A percentile compares a stretch with the other conserved stretches of the same genome.
phyloP scores from a whole-genome alignment of 441 rosid species.

The Brassica balearica region DNA sequence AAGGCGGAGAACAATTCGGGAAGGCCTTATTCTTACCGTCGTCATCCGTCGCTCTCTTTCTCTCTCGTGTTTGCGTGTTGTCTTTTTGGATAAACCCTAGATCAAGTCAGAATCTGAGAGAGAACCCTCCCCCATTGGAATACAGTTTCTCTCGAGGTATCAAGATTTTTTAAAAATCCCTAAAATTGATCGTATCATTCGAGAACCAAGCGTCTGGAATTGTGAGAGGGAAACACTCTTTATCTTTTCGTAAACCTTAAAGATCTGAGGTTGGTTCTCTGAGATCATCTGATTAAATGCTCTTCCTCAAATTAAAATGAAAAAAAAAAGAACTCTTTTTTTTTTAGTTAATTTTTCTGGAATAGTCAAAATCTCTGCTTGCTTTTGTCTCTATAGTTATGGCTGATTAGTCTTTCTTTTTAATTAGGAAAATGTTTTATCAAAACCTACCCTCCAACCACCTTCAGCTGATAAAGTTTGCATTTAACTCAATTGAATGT shows the following conservation, averaged over 20 bases:
- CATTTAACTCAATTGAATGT: background rate
- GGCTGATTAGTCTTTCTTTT: conserved; percentile 3
- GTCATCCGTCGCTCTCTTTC: too few species aligned
- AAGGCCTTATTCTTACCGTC: background rate
- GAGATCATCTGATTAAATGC: conserved; percentile 16
- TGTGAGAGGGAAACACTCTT: background rate
- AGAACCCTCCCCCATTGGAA: too few species aligned
- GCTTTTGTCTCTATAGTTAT: too few species aligned
- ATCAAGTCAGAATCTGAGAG: conserved; percentile 30
- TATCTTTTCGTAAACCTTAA: background rate
- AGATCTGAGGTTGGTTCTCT: conserved; percentile 23
- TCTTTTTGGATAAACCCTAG: conserved; percentile 18
- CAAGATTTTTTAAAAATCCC: background rate
- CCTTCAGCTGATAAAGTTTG: conserved; percentile 20
- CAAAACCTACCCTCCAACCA: conserved; percentile 36
- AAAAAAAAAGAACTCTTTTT: too few species aligned
- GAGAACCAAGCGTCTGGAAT: background rate
- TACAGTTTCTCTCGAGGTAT: background rate
- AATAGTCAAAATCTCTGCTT: conserved; percentile 15
- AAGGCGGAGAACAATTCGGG: conserved; percentile 16
- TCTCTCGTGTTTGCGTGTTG: background rate
- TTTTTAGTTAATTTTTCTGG: background rate
- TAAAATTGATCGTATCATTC: conserved; percentile 20
- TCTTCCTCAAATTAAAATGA: too few species aligned
- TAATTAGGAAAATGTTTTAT: background rate